Base-by-base conservation (phyloP, 257 asterid genomes). In the Lycium barbarum region DNA sequence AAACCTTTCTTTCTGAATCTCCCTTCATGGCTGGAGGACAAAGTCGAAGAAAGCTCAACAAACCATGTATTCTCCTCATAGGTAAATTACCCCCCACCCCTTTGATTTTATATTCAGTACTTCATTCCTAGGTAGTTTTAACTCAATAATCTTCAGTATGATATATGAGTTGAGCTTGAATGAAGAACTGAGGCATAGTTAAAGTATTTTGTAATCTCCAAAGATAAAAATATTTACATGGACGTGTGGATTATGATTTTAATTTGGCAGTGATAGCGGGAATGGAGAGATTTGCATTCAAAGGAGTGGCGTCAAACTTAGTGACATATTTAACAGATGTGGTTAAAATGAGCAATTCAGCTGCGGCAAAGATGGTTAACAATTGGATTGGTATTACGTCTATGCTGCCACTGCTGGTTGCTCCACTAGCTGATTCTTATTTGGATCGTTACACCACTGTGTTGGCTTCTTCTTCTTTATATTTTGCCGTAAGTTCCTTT, bases 271-370 rank as follows among this genome's bases (percentile, higher is more conserved):
- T 91, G 79, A 85, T 97, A 76, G 88, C 96, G 51, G 98, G 98
- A 10, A 91, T 95, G 89, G 99, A 97, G 93, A 92, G 99, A 86
- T 92, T 97, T 85, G 97, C 98, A 26, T 94, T 91, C 88, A 97
- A 95, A 90, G 98, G 99, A 84, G 98, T 97, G 93, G 96, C 97
- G 2, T 92, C 99, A 9, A 97, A 95, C 88, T 80, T 97, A 88
- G 99, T 97, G 57, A 93, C 97, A 0, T 97, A 95, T 86, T 90
- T 97, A 0, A 95, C 98, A 0, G 97, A 95, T 51, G 94, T 90
- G 6, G 93, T 89, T 85, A 86, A 86, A 79, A 91, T 97, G 99
- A 93, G 92, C 85, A 93, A 94, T 85, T 97, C 99, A 3, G 89
- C 98, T 0, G 98, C 98, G 0, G 99, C 99, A 2, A 95, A 93